Conservation (phyloP, 768 basidiomycete genomes). For the Hysterangium stoloniferum region DNA sequence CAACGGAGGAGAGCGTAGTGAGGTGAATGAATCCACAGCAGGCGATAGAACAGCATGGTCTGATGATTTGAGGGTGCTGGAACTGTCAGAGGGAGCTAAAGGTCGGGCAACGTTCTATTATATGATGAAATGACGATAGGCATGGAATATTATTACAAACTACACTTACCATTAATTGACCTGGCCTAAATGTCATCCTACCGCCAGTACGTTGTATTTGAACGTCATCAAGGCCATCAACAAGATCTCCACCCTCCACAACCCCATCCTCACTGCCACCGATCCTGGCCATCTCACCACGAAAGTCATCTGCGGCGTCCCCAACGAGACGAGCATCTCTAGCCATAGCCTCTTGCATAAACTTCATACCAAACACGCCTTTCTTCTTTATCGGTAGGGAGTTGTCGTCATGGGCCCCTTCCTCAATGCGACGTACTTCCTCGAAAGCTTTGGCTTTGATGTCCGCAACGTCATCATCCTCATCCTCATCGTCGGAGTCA, state of each 20-base stretch:
- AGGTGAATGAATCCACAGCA: background rate
- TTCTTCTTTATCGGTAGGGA: conserved; percentile 40
- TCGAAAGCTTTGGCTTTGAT: conserved; percentile 71
- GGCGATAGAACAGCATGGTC: conserved; percentile 1
- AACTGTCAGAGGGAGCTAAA: conserved; percentile 5
- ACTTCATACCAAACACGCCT: conserved; percentile 92
- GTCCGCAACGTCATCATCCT: conserved; percentile 33
- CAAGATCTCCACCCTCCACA: conserved; percentile 23
- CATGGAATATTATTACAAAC: conserved; percentile 28
- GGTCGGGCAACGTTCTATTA: background rate
- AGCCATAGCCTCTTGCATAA: conserved; percentile 90
- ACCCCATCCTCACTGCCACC: conserved; percentile 25
- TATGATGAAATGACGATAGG: no score
- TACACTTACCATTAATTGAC: conserved; percentile 24
- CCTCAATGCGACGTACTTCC: conserved; percentile 46
- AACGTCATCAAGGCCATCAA: conserved; percentile 24
- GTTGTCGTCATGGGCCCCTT: conserved; percentile 18
- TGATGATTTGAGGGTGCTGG: conserved; percentile 9
- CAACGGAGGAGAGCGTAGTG: conserved; percentile 2
- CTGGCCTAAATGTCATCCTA: conserved; percentile 55
- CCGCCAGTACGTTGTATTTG: conserved; percentile 57
- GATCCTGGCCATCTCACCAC: conserved; percentile 53
- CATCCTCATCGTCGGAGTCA: conserved; percentile 31
- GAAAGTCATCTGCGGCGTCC: conserved; percentile 63
- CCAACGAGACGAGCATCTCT: conserved; percentile 51